Conservation (phyloP, 1,284 basidiomycete genomes). For the Heterobasidion occidentale region DNA sequence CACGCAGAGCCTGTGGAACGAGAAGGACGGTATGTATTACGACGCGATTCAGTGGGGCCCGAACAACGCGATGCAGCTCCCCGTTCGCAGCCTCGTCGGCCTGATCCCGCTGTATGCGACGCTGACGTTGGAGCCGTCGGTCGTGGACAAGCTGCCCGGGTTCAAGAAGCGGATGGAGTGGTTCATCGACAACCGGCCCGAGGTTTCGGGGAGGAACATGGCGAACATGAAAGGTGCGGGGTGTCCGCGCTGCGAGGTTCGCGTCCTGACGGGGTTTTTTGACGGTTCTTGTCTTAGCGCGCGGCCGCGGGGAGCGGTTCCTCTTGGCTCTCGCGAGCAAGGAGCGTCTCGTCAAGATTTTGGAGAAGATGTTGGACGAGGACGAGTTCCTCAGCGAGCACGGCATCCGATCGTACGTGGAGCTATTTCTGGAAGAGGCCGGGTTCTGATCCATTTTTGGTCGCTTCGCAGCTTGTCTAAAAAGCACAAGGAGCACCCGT, state of each 20-base stretch:
- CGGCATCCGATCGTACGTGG: conserved; percentile 85
- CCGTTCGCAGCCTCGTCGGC: conserved; percentile 89
- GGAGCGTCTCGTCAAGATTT: conserved; percentile 80
- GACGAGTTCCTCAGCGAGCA: conserved; percentile 93
- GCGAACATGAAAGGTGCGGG: conserved; percentile 85
- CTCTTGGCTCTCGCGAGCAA: conserved; percentile 88
- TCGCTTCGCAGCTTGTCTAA: conserved; percentile 62
- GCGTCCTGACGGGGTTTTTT: not conserved
- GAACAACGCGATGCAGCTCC: conserved; percentile 81
- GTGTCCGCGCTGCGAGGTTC: not conserved
- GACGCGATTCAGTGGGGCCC: conserved; percentile 92
- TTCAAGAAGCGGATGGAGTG: conserved; percentile 99
- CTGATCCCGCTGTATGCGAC: conserved; percentile 95
- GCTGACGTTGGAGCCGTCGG: conserved; percentile 84
- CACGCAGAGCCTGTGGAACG: conserved; percentile 88
- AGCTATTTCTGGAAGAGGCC: not conserved
- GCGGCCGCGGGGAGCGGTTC: conserved; percentile 81
- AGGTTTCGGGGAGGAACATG: conserved; percentile 85
- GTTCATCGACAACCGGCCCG: conserved; percentile 92
- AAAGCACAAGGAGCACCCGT: conserved; percentile 87
- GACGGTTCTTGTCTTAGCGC: conserved; percentile 31
- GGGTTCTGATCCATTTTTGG: conserved; percentile 3
- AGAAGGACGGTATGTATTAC: conserved; percentile 96
- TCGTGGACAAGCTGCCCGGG: conserved; percentile 87
- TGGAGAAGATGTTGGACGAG: conserved; percentile 97